A percentile compares a stretch with the other conserved stretches of the same genome.
These are phyloP conservation scores for Diaporthe nobilis DNA, from an alignment of 2,329 filamentous ascomycete genomes.

Conservation along the genomic window DNA sequence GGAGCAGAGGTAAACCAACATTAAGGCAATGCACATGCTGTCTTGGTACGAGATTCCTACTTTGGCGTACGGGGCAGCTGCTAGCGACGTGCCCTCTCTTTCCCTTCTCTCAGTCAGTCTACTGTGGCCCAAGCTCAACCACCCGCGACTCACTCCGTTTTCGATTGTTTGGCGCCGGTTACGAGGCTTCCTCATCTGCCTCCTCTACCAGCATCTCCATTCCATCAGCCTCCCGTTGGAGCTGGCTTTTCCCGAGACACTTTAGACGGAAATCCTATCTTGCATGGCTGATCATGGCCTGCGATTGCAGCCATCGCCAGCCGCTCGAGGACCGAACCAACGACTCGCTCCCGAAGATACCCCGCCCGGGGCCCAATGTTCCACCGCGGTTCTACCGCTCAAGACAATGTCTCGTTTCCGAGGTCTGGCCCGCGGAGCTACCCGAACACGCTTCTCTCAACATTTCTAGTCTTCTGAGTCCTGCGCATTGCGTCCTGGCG, in stretches of 20 bases:
- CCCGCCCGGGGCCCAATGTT: not conserved
- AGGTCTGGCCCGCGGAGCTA: not conserved
- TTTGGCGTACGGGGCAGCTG: not conserved
- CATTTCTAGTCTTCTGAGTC: not conserved
- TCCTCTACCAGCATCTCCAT: not conserved
- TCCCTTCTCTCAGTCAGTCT: not conserved
- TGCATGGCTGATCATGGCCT: not conserved
- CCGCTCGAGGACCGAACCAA: not conserved
- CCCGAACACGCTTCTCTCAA: not conserved
- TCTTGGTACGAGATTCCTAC: not conserved
- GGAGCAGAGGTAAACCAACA: not conserved
- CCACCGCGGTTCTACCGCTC: not conserved
- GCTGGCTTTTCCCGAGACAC: not conserved
- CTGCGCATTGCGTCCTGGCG: not conserved
- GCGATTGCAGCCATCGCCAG: not conserved
- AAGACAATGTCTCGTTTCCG: conserved; percentile 3
- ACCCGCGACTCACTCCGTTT: conserved; percentile 26
- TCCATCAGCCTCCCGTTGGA: not conserved
- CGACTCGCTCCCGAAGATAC: conserved; percentile 15
- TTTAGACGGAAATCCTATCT: not conserved
- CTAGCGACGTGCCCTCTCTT: not conserved
- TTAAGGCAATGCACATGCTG: not conserved
- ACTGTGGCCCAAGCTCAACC: conserved; percentile 9
- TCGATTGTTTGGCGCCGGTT: conserved; percentile 7
- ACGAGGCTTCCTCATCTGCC: not conserved